Evolutionary conservation across 2,329 filamentous ascomycete species (phyloP), one percentile per base, ranked within the genome.

Genomic region (Ophiostoma ips): DNA sequence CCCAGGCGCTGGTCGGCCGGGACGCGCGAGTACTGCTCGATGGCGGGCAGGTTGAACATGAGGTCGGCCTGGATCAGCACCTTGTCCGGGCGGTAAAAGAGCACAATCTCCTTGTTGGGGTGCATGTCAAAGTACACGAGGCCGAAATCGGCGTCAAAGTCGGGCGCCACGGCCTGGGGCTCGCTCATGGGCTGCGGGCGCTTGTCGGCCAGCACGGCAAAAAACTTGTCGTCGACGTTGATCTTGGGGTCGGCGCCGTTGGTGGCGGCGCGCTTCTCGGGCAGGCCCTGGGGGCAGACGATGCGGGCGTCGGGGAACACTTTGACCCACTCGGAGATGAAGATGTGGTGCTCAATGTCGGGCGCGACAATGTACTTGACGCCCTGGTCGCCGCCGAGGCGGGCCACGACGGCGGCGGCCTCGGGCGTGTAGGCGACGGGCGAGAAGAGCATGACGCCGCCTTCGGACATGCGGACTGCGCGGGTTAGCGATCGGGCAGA

Each of bases 301-400:
- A 98, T 73, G 59, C 82, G 81, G 31, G 90, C 89, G 38, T 75
- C 64, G 0, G 90, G 89, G 63, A 79, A 96, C 24, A 79, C 84
- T 46, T 76, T 69, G 59, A 84, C 79, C 90, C 92, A 98, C 46
- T 86, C 73, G 0, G 84, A 83, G 49, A 98, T 64, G 70, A 92
- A 94, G 63, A 98, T 87, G 73, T 98, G 92, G 66, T 98, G 92
- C 69, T 98, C 88, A 48, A 86, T 74, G 64, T 98, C 92, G 1
- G 84, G 79, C 1, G 92, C 90, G 24, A 90, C 72, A 57, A 98
- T 81, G 72, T 96, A 96, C 57, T 75, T 77, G 48, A 95, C 78
- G 38, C 79, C 73, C 28, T 51, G 16, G 33, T 40, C 40, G 46
- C 81, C 81, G 54, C 81, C 81, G 51, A 87, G 69, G 33, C 79